phyloP scores from a whole-genome alignment of 768 basidiomycete species.

The Vishniacozyma victoriae region DNA sequence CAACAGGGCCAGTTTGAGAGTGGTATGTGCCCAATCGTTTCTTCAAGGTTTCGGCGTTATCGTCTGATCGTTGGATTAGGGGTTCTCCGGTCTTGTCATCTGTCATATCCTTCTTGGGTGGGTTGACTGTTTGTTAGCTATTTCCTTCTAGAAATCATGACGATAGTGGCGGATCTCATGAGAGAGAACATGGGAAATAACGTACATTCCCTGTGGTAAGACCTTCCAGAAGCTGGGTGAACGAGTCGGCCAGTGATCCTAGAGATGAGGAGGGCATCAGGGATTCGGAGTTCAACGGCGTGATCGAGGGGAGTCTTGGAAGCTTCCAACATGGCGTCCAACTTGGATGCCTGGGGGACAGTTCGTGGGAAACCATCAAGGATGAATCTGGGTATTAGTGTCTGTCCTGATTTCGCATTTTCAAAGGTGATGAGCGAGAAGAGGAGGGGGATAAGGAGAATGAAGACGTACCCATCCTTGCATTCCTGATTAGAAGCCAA shows the following conservation, averaged over 20 bases:
- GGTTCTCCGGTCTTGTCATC: constrained; percentile 96
- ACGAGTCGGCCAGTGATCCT: constrained; percentile 95
- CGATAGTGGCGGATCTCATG: no score
- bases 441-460: background rate
- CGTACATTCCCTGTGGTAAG: constrained; percentile 93
- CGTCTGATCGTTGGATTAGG: constrained; percentile 92
- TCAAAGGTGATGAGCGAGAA: background rate
- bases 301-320: constrained; percentile 80
- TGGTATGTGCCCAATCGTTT: constrained; percentile 89
- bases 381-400: constrained; percentile 68
- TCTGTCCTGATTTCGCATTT: background rate
- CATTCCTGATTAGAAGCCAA: constrained; percentile 85
- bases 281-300: constrained; percentile 83
- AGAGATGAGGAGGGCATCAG: constrained; percentile 90
- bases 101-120: constrained; percentile 88
- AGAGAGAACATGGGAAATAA: no score
- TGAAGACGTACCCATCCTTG: constrained; percentile 77
- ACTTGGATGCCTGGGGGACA: constrained; percentile 90
- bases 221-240: constrained; percentile 80
- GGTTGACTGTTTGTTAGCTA: constrained; percentile 53
- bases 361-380: constrained; percentile 99
- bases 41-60: constrained; percentile 89
- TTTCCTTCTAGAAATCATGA: background rate
- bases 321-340: constrained; percentile 77
- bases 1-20: constrained; percentile 87